A percentile compares a stretch with the other conserved stretches of the same genome.
Conservation (phyloP, 148 eudicot species). For the Rhododendron molle region DNA sequence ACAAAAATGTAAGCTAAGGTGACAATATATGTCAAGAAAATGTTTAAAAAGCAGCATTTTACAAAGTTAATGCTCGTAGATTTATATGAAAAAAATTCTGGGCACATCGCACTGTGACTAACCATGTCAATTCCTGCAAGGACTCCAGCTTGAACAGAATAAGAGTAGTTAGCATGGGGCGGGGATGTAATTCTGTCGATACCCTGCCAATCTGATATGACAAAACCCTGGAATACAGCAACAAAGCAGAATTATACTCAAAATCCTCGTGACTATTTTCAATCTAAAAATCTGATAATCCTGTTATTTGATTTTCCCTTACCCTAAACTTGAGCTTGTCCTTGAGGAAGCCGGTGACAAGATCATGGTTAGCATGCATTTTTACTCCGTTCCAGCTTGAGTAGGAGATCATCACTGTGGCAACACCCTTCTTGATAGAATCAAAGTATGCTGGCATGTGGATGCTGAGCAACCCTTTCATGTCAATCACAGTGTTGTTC, state of each 20-base stretch:
- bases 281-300: not conserved
- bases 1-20: not conserved
- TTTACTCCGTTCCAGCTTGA: constrained; percentile 32
- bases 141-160: constrained; percentile 18
- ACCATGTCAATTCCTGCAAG: constrained; percentile 31
- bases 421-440: constrained; percentile 54
- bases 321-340: constrained; percentile 24
- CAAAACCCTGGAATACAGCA: constrained; percentile 18
- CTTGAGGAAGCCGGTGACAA: constrained; percentile 23
- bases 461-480: constrained; percentile 35
- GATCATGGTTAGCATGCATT: constrained; percentile 25
- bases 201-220: constrained; percentile 28
- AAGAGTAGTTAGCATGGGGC: constrained; percentile 19
- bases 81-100: not conserved
- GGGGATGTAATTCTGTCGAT: constrained; percentile 25
- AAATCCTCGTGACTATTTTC: not conserved
- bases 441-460: constrained; percentile 76
- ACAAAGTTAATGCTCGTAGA: not conserved
- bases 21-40: not conserved
- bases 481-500: constrained; percentile 53
- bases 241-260: not conserved
- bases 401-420: constrained; percentile 66
- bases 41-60: not conserved
- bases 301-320: not conserved
- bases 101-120: not conserved